Base-by-base conservation (phyloP, 768 basidiomycete genomes). In the Boletales sp. region DNA sequence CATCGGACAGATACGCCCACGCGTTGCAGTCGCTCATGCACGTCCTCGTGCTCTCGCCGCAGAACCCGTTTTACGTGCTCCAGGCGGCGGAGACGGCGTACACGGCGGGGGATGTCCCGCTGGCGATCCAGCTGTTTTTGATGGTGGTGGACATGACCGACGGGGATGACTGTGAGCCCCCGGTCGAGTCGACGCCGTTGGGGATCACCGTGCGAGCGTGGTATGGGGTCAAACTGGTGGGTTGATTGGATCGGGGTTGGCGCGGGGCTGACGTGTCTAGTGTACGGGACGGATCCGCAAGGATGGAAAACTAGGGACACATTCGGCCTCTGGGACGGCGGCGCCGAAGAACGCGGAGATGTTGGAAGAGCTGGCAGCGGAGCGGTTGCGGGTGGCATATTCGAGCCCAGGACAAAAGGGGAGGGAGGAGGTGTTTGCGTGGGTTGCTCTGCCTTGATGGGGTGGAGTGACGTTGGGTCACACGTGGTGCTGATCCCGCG, bases 51-150 rank as follows among this genome's bases (percentile, higher is more conserved):
- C 78, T 97, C 29, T 79, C 84, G 2, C 90, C 93, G 0, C 90
- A 94, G 56, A 94, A 93, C 59, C 87, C 90, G 0, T 88, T 91
- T 60, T 84, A 87, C 35, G 78, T 83, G 50, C 77, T 94, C n/a
- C 86, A 86, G 55, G 85, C 83, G 43, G 93, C 91, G 0, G 93
- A 97, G 68, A 92, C 87, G 9, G 90, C 90, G 0, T 93, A 89
- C 62, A 89, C 90, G 0, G 75, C 82, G 0, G 80, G 78, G 2
- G 90, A 94, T 64, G 61, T 90, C 18, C 79, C 86, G 0, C 73
- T 92, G 8, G 83, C 92, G 2, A 72, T 91, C 46, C 88, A 89
- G 66, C 83, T 82, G 73, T 93, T 83, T 72, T 78, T 94, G 8
- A 73, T 84, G 29, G 84, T 82, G 0, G 74, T 88, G 11, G 91